A percentile compares a stretch with the other conserved stretches of the same genome.
phyloP scores from a whole-genome alignment of 768 basidiomycete genomes.

The Gloeopeniophorella convolvens region DNA sequence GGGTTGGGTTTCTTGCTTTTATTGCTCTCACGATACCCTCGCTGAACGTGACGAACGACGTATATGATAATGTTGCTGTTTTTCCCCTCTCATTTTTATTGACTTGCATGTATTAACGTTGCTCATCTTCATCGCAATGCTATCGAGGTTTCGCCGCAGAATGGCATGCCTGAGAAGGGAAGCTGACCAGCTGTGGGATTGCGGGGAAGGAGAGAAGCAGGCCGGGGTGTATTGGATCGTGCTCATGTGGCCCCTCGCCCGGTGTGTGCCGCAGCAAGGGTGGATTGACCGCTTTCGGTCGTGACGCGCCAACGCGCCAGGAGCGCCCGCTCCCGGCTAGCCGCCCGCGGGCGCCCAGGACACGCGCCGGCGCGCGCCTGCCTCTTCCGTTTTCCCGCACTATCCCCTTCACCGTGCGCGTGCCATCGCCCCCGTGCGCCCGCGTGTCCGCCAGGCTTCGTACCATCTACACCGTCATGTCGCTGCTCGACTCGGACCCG shows the following conservation, averaged over 20 bases:
- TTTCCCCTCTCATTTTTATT: conserved; percentile 1
- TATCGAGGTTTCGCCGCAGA: background rate
- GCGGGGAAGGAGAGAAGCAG: too few species aligned
- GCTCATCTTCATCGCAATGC: conserved; percentile 4
- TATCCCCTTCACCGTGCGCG: background rate
- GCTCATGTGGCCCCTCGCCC: too few species aligned
- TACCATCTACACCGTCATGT: conserved; percentile 6
- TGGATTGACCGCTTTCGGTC: too few species aligned
- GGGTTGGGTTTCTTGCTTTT: conserved; percentile 4
- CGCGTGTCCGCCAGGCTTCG: too few species aligned
- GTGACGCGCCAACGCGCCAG: too few species aligned
- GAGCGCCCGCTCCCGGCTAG: too few species aligned
- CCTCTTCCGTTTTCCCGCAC: background rate
- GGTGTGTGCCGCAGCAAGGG: too few species aligned
- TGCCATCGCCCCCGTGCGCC: too few species aligned
- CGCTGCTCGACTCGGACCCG: conserved; percentile 9
- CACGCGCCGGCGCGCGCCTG: background rate
- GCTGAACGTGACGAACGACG: background rate
- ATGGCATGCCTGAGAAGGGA: too few species aligned
- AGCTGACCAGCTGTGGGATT: too few species aligned
- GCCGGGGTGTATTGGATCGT: too few species aligned
- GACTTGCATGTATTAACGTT: conserved; percentile 11
- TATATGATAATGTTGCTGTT: conserved; percentile 1
- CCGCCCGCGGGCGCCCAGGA: too few species aligned
- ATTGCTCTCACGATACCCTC: conserved; percentile 11